Conservation (phyloP, 768 basidiomycete genomes). For the Suillus clintonianus region DNA sequence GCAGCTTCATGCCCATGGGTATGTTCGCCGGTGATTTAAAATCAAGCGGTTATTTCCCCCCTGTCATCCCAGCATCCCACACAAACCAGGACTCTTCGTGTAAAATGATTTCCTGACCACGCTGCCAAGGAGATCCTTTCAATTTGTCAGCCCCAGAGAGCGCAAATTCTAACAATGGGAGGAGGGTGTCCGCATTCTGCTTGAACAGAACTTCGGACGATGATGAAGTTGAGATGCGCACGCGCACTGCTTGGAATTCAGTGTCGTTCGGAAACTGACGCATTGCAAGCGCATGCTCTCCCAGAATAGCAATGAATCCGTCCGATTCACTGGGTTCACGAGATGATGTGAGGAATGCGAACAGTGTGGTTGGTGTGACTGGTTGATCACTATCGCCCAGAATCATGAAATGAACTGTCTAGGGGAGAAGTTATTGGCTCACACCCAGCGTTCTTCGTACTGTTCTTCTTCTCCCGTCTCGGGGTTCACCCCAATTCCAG, state of each 20-base stretch:
- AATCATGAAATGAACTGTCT: neutral
- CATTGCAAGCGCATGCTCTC: conserved; percentile 18
- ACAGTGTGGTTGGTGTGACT: conserved; percentile 8
- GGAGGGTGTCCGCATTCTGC: neutral
- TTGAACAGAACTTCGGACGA: neutral
- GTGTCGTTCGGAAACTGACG: conserved; percentile 2
- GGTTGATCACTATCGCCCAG: conserved; percentile 8
- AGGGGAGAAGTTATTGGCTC: neutral
- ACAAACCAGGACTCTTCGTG: conserved; percentile 12
- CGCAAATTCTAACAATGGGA: neutral
- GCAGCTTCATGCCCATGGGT: neutral
- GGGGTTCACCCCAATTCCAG: conserved; percentile 12
- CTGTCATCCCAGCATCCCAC: conserved; percentile 14
- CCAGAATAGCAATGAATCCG: conserved; percentile 19
- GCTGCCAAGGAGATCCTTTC: neutral
- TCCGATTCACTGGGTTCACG: conserved; percentile 10
- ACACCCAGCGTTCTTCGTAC: conserved; percentile 26
- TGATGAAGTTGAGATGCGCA: neutral
- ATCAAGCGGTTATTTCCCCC: neutral
- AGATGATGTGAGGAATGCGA: conserved; percentile 19
- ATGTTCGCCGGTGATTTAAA: neutral
- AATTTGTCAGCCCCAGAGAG: neutral
- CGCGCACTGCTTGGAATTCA: neutral
- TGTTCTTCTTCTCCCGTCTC: conserved; percentile 13
- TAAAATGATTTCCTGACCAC: neutral